Conservation (phyloP, 2,329 filamentous ascomycete genomes). For the Scedosporium apiospermum region DNA sequence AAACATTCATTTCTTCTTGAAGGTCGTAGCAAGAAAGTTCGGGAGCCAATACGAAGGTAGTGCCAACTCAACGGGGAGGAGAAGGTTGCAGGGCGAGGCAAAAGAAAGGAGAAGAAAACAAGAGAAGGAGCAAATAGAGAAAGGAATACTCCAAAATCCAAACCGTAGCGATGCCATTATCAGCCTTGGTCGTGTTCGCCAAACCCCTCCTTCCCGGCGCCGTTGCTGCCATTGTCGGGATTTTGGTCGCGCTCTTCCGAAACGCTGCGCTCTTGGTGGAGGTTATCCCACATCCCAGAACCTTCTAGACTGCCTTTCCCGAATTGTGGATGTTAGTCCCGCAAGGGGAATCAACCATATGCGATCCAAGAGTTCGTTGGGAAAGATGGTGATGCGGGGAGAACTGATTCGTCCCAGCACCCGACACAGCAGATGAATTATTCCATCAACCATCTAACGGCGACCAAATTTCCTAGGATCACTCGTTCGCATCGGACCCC, state of each 20-base stretch:
- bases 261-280: conserved; percentile 15
- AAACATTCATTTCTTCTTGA: too few species aligned
- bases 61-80: too few species aligned
- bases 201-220: neutral
- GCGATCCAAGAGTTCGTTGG: neutral
- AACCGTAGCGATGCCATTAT: neutral
- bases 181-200: neutral
- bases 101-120: too few species aligned
- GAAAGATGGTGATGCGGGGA: neutral
- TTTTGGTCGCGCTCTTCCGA: neutral
- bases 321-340: conserved; percentile 11
- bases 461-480: conserved; percentile 4
- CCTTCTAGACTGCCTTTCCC: conserved; percentile 21
- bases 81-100: too few species aligned
- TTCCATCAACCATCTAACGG: neutral
- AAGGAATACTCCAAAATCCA: too few species aligned
- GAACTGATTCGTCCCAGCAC: too few species aligned
- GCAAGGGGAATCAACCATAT: neutral
- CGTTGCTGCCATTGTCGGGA: neutral
- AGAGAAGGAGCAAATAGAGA: too few species aligned
- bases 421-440: too few species aligned
- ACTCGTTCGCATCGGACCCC: conserved; percentile 34
- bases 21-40: too few species aligned
- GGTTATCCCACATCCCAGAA: conserved; percentile 24
- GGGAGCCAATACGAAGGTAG: too few species aligned